A percentile compares a stretch with the other conserved stretches of the same genome.
phyloP scores from a whole-genome alignment of 805 yeast species.

The Naumovozyma baii region DNA sequence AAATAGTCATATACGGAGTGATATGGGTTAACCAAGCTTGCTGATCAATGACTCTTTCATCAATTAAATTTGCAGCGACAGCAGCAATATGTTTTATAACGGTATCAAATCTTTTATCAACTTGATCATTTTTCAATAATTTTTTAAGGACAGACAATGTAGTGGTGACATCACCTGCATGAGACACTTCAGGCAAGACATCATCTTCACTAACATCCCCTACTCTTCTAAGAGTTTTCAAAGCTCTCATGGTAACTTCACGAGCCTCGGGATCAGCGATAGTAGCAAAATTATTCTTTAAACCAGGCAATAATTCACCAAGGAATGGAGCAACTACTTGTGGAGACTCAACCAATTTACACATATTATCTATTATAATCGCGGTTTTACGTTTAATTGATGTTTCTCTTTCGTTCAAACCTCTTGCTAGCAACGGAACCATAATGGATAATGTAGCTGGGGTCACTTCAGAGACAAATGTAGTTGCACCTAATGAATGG shows the following conservation, averaged over 20 bases:
- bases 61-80: slow-evolving; percentile 95
- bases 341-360: slow-evolving; percentile 98
- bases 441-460: slow-evolving; percentile 97
- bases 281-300: slow-evolving; percentile 82
- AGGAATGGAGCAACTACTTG: slow-evolving; percentile 98
- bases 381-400: slow-evolving; percentile 98
- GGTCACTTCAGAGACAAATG: slow-evolving; percentile 97
- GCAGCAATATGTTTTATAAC: slow-evolving; percentile 78
- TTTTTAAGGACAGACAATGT: slow-evolving; percentile 70
- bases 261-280: slow-evolving; percentile 99
- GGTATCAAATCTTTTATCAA: slow-evolving; percentile 63
- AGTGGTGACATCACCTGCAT: slow-evolving; percentile 90
- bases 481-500: slow-evolving; percentile 95
- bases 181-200: slow-evolving; percentile 87
- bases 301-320: slow-evolving; percentile 85
- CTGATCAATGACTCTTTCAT: slow-evolving; percentile 89
- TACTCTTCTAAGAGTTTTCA: slow-evolving; percentile 93
- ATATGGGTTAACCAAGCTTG: slow-evolving; percentile 78
- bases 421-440: slow-evolving; percentile 96
- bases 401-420: slow-evolving; percentile 98
- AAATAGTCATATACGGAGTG: slow-evolving; percentile 88
- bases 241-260: slow-evolving; percentile 91
- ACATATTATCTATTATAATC: slow-evolving; percentile 98
- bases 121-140: slow-evolving; percentile 55
- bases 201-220: slow-evolving; percentile 89